Evolutionary conservation across 495 filamentous ascomycete genomes (phyloP), one percentile per base, ranked within the genome.

Genomic region (Aspergillus hancockii): DNA sequence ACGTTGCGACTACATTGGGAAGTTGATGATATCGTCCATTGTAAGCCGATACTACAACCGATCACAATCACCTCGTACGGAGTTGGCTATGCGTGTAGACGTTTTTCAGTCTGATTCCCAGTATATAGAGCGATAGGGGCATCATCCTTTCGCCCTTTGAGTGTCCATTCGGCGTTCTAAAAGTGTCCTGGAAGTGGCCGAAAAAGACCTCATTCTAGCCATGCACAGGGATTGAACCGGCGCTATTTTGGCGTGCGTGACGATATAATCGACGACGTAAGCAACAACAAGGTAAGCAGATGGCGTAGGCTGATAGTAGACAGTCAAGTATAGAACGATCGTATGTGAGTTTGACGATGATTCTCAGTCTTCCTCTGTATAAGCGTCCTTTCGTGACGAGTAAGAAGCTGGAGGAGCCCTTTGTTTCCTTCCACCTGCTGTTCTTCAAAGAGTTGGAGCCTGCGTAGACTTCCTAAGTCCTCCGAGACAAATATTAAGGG

Each of bases 381-480:
- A 51, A 51, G 18, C 16, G 5, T 41, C 7, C 38, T 49, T 52
- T 65, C 63, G 34, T 63, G 52, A n/a, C 47, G 30, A 8, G 40
- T 38, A 40, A 66, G 51, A 34, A n/a, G 31, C 23, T 40, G 49
- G 19, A 65, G 54, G 14, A 65, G 22, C 16, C 25, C 60, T 5
- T 14, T 52, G 31, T 58, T 52, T 4, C 61, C 54, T 22, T 51
- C 52, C 5, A 23, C 16, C 45, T 67, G 64, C 51, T 67, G 61
- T 36, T 61, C 64, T 50, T 63, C 57, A 43, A 50, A 55, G 16
- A 54, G 41, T 4, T 52, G 51, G 32, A 65, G 59, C 18, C 21
- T 58, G 25, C 55, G 14, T 22, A 67, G 41, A n/a, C 43, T 38
- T 32, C 61, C 52, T 41, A 67, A 50, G 21, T 57, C 61, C 8